Conservation (phyloP, 352 stramenopile genomes). For the Pythium aphanidermatum region DNA sequence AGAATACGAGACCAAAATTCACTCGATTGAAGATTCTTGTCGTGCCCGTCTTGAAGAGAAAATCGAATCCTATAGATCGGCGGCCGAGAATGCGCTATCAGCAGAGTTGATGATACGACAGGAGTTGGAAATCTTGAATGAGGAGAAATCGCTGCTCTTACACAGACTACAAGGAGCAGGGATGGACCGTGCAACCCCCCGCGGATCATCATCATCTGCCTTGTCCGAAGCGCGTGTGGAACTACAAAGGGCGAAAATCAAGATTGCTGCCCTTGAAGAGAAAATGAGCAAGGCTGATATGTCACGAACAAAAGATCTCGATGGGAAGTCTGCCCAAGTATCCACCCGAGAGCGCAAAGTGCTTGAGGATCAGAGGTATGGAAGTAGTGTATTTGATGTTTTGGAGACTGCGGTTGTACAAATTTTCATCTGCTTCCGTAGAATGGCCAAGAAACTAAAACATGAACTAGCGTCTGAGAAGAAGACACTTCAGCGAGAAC, state of each 20-base stretch:
- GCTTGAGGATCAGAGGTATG: slow-evolving; percentile 47
- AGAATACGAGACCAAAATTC: slow-evolving; percentile 3
- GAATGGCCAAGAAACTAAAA: slow-evolving; percentile 39
- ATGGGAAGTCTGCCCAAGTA: slow-evolving; percentile 28
- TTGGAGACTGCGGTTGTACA: no score
- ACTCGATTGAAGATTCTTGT: background rate
- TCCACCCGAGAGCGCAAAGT: slow-evolving; percentile 27
- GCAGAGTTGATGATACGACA: slow-evolving; percentile 5
- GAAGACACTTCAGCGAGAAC: slow-evolving; percentile 26
- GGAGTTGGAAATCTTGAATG: slow-evolving; percentile 10
- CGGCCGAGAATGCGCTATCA: slow-evolving; percentile 11
- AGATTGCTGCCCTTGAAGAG: slow-evolving; percentile 38
- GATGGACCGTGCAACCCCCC: slow-evolving; percentile 10
- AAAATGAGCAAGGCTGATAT: slow-evolving; percentile 25
- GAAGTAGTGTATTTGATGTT: background rate
- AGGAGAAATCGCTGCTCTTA: slow-evolving; percentile 20
- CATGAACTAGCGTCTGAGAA: slow-evolving; percentile 24
- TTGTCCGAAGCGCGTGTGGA: slow-evolving; percentile 35
- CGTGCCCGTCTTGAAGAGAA: background rate
- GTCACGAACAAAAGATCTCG: slow-evolving; percentile 27
- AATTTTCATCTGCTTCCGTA: slow-evolving; percentile 9
- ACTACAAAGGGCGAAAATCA: slow-evolving; percentile 47
- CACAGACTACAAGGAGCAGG: slow-evolving; percentile 14
- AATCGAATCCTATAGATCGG: slow-evolving; percentile 10
- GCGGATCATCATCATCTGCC: slow-evolving; percentile 10